These are phyloP conservation scores for Eurotiales sp. DNA, from an alignment of 2,329 filamentous ascomycete genomes.

Conservation along the genomic window DNA sequence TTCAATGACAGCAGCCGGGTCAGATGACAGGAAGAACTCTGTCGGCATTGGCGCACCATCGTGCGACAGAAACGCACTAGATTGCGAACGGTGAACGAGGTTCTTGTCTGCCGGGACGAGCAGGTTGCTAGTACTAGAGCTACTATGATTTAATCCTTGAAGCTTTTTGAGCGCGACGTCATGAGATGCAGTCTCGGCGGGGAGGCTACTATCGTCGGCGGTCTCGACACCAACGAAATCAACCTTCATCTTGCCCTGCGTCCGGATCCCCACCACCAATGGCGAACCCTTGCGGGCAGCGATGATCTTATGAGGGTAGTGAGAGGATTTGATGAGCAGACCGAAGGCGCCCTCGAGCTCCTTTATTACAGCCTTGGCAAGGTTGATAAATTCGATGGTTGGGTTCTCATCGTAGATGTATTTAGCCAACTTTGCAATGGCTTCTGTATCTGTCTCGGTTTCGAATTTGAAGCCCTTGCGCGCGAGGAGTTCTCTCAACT, in stretches of 20 bases:
- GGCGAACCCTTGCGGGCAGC: slow-evolving; percentile 98
- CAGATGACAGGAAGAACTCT: slow-evolving; percentile 98
- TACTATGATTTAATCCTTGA: no score
- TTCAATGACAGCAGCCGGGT: slow-evolving; percentile 96
- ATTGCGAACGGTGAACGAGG: slow-evolving; percentile 95
- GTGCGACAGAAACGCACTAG: slow-evolving; percentile 96
- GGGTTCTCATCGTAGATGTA: slow-evolving; percentile 96
- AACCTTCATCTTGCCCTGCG: slow-evolving; percentile 98
- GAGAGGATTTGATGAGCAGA: slow-evolving; percentile 94
- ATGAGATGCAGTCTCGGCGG: slow-evolving; percentile 91
- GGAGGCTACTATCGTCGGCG: slow-evolving; percentile 79
- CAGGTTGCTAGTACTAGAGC: slow-evolving; percentile 62
- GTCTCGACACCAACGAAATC: slow-evolving; percentile 99
- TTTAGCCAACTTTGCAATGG: slow-evolving; percentile 97
- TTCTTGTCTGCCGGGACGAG: slow-evolving; percentile 95
- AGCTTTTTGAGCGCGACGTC: slow-evolving; percentile 95
- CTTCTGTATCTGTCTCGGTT: slow-evolving; percentile 98
- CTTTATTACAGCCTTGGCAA: slow-evolving; percentile 96
- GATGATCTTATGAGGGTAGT: slow-evolving; percentile 97
- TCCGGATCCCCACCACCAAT: slow-evolving; percentile 94
- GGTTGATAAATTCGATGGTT: slow-evolving; percentile 89
- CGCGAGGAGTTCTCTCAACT: slow-evolving; percentile 87
- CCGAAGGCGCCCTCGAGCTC: slow-evolving; percentile 98
- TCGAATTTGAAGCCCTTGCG: slow-evolving; percentile 98
- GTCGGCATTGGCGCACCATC: slow-evolving; percentile 97